Base-by-base conservation (phyloP, 2,329 filamentous ascomycete species). In the Claviceps arundinis region DNA sequence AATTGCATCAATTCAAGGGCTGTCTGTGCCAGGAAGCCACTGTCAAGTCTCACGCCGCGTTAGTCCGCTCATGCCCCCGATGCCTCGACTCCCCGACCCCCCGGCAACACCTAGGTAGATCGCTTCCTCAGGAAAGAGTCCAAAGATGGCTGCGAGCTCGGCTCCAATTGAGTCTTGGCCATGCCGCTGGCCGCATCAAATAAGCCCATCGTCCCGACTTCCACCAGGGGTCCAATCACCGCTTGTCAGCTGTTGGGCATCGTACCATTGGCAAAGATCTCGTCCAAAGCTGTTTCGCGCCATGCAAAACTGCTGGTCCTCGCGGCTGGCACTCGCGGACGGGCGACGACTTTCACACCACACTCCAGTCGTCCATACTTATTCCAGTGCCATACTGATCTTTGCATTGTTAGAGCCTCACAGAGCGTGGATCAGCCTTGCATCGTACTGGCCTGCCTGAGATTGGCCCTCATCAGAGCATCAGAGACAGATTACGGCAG, bases 191-290 rank as follows among this genome's bases (percentile, higher is more conserved):
- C 38, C n/a, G 22, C 41, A 6, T 40, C 37, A 11, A 13, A 17
- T 8, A 24, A 14, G 14, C 22, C 37, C 5, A 19, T 44, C 40
- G 40, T 44, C 26, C 26, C 40, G 37, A 19, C 30, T 50, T 45
- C 41, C 30, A 24, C 37, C 44, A 24, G 45, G 44, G 45, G 47
- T 44, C 52, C 52, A 54, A 54, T 50, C 52, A 52, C 34, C 49
- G 26, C 42, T 34, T 47, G 42, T 47, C 52, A 54, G 52, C 50
- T 54, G 50, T 52, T 43, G 45, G n/a, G 34, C 43, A 34, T 43
- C 17, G 22, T 45, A n/a, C 43, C 37, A 24, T 47, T 47, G 42
- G 43, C 16, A 47, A 47, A 52, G 22, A 8, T 37, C 43, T 41
- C 26, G 30, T 26, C 16, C 42, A 41, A 19, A 5, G 19, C 41